Conservation (phyloP, 495 filamentous ascomycete species). For the Aspergillus sclerotiicarbonarius region DNA sequence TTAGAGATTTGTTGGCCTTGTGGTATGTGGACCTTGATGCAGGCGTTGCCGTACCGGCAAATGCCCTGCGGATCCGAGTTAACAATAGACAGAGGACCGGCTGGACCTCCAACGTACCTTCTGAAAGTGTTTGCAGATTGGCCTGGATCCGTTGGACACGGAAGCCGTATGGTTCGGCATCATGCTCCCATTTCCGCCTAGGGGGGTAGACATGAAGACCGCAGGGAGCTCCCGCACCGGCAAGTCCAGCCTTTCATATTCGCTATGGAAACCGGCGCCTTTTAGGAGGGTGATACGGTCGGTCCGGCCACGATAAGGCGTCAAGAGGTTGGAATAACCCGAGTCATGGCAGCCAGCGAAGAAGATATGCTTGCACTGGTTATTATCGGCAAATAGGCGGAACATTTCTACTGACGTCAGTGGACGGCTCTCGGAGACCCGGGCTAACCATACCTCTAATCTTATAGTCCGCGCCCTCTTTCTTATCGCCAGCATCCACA, state of each 20-base stretch:
- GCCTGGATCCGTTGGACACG: slow-evolving; percentile 18
- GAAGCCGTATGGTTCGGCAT: neutral
- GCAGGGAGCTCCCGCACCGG: slow-evolving; percentile 43
- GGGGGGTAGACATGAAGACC: slow-evolving; percentile 40
- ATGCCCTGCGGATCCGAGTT: slow-evolving; percentile 27
- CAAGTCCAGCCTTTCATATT: slow-evolving; percentile 36
- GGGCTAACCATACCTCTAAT: slow-evolving; percentile 48
- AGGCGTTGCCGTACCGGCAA: slow-evolving; percentile 38
- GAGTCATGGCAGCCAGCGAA: slow-evolving; percentile 64
- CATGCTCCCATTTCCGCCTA: slow-evolving; percentile 21
- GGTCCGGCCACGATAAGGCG: slow-evolving; percentile 44
- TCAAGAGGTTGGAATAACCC: slow-evolving; percentile 56
- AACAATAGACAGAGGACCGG: slow-evolving; percentile 7
- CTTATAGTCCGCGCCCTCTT: slow-evolving; percentile 60
- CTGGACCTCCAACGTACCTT: slow-evolving; percentile 23
- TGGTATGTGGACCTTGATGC: slow-evolving; percentile 39
- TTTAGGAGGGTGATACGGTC: slow-evolving; percentile 55
- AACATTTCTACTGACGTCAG: slow-evolving; percentile 46
- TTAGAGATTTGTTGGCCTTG: slow-evolving; percentile 29
- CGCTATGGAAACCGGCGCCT: slow-evolving; percentile 35
- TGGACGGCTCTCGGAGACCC: neutral
- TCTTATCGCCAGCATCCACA: slow-evolving; percentile 59
- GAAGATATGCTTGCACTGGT: slow-evolving; percentile 66
- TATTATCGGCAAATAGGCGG: slow-evolving; percentile 54
- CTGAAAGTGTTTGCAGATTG: slow-evolving; percentile 39